Evolutionary conservation across 2,329 filamentous ascomycete species (phyloP).

Genomic region (Calonectria hongkongensis): DNA sequence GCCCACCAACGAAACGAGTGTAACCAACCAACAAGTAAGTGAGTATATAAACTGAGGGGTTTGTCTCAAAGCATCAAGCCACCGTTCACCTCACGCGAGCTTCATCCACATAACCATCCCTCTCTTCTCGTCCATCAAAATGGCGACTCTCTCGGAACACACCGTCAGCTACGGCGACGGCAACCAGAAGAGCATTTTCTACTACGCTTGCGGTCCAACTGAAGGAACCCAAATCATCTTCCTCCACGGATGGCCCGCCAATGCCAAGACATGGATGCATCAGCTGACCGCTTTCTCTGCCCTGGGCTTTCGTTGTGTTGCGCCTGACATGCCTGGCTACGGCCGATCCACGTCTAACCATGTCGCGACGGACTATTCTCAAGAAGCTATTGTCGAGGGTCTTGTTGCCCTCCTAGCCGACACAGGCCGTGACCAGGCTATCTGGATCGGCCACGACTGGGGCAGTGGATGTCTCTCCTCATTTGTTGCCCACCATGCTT

Average conservation of each 20-base stretch:
- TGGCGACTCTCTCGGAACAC: conserved; percentile 19
- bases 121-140: not conserved
- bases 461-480: not conserved
- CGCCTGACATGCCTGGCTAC: conserved; percentile 13
- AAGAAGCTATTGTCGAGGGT: conserved; percentile 7
- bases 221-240: conserved; percentile 15
- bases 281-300: not conserved
- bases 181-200: conserved; percentile 13
- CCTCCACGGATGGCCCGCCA: conserved; percentile 15
- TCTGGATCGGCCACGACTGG: conserved; percentile 22
- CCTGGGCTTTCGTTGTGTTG: conserved; percentile 9
- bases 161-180: conserved; percentile 4
- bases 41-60: conserved; percentile 1
- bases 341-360: not conserved
- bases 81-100: not conserved
- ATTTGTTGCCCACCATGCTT: conserved; percentile 2
- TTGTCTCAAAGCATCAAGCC: not conserved
- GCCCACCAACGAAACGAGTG: no score
- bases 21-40: no score
- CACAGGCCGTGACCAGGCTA: conserved; percentile 3
- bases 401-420: conserved; percentile 13
- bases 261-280: conserved; percentile 19
- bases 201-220: conserved; percentile 3
- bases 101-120: not conserved
- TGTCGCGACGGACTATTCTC: not conserved